Evolutionary conservation across 202 grass and related monocot genomes (phyloP).

Genomic region (Eragrostis tef): DNA sequence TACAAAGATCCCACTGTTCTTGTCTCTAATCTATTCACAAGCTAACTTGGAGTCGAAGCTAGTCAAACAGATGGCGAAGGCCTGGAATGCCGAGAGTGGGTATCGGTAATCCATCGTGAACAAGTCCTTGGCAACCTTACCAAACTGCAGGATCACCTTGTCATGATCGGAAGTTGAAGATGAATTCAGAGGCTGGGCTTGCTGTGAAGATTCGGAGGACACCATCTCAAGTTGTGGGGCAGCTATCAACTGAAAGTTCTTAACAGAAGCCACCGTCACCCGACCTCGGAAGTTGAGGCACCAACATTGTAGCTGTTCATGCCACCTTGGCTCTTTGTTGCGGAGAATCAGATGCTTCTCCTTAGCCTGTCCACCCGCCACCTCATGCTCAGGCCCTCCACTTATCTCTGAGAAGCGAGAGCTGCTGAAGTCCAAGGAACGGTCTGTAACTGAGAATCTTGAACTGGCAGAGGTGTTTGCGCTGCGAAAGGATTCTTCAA

Average conservation of each 20-base stretch:
- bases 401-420: slow-evolving; percentile 71
- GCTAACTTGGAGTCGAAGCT: slow-evolving; percentile 95
- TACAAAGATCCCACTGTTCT: neutral
- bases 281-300: slow-evolving; percentile 87
- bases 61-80: slow-evolving; percentile 87
- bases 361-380: slow-evolving; percentile 54
- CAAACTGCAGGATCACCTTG: slow-evolving; percentile 86
- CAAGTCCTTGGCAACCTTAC: slow-evolving; percentile 92
- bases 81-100: slow-evolving; percentile 85
- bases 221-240: slow-evolving; percentile 33
- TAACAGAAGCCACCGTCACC: slow-evolving; percentile 80
- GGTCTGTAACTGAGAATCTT: slow-evolving; percentile 63
- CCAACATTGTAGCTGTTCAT: slow-evolving; percentile 96
- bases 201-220: slow-evolving; percentile 45
- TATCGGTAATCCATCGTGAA: slow-evolving; percentile 96
- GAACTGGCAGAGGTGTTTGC: slow-evolving; percentile 56
- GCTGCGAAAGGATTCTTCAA: slow-evolving; percentile 77
- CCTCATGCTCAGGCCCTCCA: slow-evolving; percentile 38
- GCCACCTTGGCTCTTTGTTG: slow-evolving; percentile 93
- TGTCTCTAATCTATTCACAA: slow-evolving; percentile 70
- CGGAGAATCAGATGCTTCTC: slow-evolving; percentile 73
- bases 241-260: slow-evolving; percentile 91
- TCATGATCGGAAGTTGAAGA: slow-evolving; percentile 57
- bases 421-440: slow-evolving; percentile 68
- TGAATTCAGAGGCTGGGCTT: slow-evolving; percentile 49